phyloP scores from a whole-genome alignment of 805 yeast species.

The Wickerhamiella brachini region DNA sequence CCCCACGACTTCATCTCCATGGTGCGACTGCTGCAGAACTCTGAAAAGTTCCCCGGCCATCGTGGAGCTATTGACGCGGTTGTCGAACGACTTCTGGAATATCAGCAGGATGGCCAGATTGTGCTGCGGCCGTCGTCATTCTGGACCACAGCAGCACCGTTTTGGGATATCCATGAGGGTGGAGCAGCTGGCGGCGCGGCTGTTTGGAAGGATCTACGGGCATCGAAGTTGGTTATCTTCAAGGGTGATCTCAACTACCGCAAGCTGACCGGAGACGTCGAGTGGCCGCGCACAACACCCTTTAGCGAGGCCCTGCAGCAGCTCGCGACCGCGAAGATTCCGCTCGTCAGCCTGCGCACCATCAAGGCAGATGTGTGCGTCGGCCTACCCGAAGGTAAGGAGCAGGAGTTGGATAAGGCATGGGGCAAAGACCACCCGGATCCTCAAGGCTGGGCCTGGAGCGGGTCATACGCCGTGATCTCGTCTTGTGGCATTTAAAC shows the following conservation, averaged over 20 bases:
- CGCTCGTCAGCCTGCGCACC: constrained; percentile 68
- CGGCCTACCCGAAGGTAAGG: constrained; percentile 58
- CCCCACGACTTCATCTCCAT: constrained; percentile 58
- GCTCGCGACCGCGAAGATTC: constrained; percentile 48
- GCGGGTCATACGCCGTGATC: constrained; percentile 92
- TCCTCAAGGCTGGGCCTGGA: constrained; percentile 67
- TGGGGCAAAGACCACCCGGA: constrained; percentile 47
- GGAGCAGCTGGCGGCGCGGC: constrained; percentile 46
- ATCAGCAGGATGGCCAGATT: constrained; percentile 35
- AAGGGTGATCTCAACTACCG: constrained; percentile 96
- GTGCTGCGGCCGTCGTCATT: constrained; percentile 48
- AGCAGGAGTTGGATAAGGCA: constrained; percentile 46
- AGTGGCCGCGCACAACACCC: constrained; percentile 73
- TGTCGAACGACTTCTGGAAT: constrained; percentile 32
- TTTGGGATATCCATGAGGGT: constrained; percentile 47
- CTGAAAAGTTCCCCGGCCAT: constrained; percentile 35
- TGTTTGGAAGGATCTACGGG: constrained; percentile 43
- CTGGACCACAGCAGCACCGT: constrained; percentile 76
- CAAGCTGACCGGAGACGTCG: constrained; percentile 80
- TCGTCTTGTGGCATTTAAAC: constrained; percentile 21
- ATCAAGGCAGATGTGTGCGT: constrained; percentile 94
- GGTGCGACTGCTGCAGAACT: constrained; percentile 40
- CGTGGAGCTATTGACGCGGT: constrained; percentile 36
- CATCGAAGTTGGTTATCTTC: constrained; percentile 56
- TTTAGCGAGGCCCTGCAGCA: constrained; percentile 57